These are phyloP conservation scores for Ustilago tritici DNA, from an alignment of 1,284 basidiomycete species.

Conservation along the genomic window DNA sequence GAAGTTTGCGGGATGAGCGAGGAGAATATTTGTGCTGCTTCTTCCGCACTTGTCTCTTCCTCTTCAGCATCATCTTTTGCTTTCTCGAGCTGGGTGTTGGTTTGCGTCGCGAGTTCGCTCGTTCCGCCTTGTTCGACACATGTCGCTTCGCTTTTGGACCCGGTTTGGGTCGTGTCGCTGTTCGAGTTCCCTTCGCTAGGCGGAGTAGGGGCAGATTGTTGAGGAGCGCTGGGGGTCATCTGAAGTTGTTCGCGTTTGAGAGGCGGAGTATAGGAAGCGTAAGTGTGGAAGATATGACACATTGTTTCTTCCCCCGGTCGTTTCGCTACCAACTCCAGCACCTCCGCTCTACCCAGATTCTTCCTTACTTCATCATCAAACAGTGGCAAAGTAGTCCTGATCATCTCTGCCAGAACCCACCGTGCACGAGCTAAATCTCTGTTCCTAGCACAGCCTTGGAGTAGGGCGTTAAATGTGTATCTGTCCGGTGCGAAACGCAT, in stretches of 20 bases:
- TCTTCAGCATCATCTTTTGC: neutral
- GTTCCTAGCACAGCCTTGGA: slow-evolving; percentile 87
- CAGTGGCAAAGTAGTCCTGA: slow-evolving; percentile 70
- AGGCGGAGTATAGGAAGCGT: slow-evolving; percentile 80
- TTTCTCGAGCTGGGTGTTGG: slow-evolving; percentile 9
- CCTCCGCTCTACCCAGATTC: slow-evolving; percentile 40
- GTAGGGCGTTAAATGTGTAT: slow-evolving; percentile 81
- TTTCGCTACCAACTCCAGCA: slow-evolving; percentile 49
- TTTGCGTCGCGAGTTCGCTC: slow-evolving; percentile 11
- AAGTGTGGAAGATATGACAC: slow-evolving; percentile 86
- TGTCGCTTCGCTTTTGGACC: neutral
- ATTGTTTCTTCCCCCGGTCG: slow-evolving; percentile 80
- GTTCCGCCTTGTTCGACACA: too few relatives aligned
- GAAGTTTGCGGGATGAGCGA: slow-evolving; percentile 76
- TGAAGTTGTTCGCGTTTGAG: slow-evolving; percentile 39
- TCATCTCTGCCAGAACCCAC: slow-evolving; percentile 92
- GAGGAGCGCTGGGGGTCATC: neutral
- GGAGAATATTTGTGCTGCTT: slow-evolving; percentile 72
- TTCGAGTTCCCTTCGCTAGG: neutral
- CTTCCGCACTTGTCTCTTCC: slow-evolving; percentile 70
- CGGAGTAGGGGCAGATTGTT: neutral
- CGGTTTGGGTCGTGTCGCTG: neutral
- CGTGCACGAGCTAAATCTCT: slow-evolving; percentile 85
- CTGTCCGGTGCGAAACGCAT: slow-evolving; percentile 76
- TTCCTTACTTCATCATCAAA: slow-evolving; percentile 25